Percentiles rank a stretch among this genome's conserved stretches.
phyloP scores from a whole-genome alignment of 371 early-diverging fungal genomes.

The Apophysomyces trapeziformis region DNA sequence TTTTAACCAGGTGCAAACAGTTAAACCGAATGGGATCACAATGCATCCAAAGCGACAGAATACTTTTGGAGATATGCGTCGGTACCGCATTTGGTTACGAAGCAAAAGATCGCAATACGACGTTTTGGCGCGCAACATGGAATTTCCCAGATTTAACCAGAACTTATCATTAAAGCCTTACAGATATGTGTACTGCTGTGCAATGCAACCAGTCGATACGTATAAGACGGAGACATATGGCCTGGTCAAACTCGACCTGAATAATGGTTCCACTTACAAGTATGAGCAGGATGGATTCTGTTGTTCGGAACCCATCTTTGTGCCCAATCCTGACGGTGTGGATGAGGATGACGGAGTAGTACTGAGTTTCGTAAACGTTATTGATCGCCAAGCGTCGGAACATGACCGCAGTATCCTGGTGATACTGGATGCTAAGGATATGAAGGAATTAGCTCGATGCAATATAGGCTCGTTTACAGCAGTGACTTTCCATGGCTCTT shows the following conservation, averaged over 20 bases:
- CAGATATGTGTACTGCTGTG: slow-evolving; percentile 56
- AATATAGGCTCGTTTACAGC: slow-evolving; percentile 52
- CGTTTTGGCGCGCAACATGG: slow-evolving; percentile 44
- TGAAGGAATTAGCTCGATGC: slow-evolving; percentile 58
- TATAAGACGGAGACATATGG: slow-evolving; percentile 32
- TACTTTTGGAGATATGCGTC: slow-evolving; percentile 36
- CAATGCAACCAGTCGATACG: slow-evolving; percentile 29
- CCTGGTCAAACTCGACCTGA: slow-evolving; percentile 52
- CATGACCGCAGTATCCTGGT: slow-evolving; percentile 52
- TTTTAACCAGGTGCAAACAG: slow-evolving; percentile 17
- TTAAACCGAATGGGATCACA: slow-evolving; percentile 22
- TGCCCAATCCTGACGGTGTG: slow-evolving; percentile 44
- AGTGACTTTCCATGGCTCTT: slow-evolving; percentile 61
- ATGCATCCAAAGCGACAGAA: slow-evolving; percentile 26
- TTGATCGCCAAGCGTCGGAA: slow-evolving; percentile 30
- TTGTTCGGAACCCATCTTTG: slow-evolving; percentile 72
- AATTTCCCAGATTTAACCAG: slow-evolving; percentile 49
- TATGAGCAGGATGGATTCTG: slow-evolving; percentile 37
- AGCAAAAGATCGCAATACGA: slow-evolving; percentile 20
- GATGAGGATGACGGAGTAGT: slow-evolving; percentile 71
- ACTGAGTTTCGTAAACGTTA: slow-evolving; percentile 49
- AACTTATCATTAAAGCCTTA: slow-evolving; percentile 20
- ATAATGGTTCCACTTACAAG: slow-evolving; percentile 18
- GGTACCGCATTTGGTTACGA: slow-evolving; percentile 26
- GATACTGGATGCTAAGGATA: slow-evolving; percentile 55